phyloP scores from a whole-genome alignment of 2,329 filamentous ascomycete species.

The Pseudofabraea citricarpa region DNA sequence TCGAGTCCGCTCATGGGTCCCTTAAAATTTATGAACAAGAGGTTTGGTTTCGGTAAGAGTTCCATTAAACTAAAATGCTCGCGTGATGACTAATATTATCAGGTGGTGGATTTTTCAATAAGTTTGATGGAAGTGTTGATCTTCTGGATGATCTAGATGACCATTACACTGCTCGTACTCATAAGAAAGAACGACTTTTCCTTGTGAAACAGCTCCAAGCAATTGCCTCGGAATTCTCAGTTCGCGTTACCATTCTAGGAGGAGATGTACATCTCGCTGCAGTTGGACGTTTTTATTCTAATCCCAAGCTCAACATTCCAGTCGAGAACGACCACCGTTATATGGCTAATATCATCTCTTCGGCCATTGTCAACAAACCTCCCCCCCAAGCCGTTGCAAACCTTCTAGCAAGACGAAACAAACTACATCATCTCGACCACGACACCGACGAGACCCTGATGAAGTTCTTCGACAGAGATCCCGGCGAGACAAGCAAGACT shows the following conservation, averaged over 20 bases:
- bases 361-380: constrained; percentile 93
- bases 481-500: constrained; percentile 71
- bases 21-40: constrained; percentile 82
- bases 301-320: constrained; percentile 71
- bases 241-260: constrained; percentile 86
- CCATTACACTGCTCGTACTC: constrained; percentile 88
- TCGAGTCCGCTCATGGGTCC: constrained; percentile 82
- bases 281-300: constrained; percentile 90
- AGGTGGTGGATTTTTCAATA: constrained; percentile 83
- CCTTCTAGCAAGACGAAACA: constrained; percentile 85
- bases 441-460: constrained; percentile 91
- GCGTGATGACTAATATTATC: not conserved
- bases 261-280: constrained; percentile 93
- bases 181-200: constrained; percentile 80
- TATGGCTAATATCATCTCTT: constrained; percentile 92
- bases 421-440: constrained; percentile 61
- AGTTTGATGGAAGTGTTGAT: constrained; percentile 91
- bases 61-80: constrained; percentile 3
- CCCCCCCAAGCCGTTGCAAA: constrained; percentile 85
- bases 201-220: constrained; percentile 79
- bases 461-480: constrained; percentile 86
- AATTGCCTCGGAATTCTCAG: constrained; percentile 78
- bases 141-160: constrained; percentile 91
- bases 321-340: constrained; percentile 85
- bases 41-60: constrained; percentile 66